Conservation (phyloP, 78 protist genomes). For the Dictyostelium citrinum region DNA sequence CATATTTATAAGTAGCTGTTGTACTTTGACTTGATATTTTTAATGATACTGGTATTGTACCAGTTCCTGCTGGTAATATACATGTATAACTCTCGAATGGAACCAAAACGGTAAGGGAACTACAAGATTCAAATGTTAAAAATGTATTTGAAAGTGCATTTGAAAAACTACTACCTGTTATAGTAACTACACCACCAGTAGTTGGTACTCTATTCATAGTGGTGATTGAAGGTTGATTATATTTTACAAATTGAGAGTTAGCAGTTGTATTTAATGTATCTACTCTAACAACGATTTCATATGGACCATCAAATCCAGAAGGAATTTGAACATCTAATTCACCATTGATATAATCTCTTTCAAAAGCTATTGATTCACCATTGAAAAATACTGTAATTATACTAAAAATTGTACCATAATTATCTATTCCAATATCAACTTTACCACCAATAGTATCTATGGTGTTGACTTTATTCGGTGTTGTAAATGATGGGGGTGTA, state of each 20-base stretch:
- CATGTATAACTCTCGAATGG: background rate
- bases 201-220: background rate
- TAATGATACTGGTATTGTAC: background rate
- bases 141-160: background rate
- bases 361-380: background rate
- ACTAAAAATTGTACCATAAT: slow-evolving; percentile 21
- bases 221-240: background rate
- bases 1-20: background rate
- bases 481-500: background rate
- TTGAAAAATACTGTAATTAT: background rate
- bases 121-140: background rate
- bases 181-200: background rate
- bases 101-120: background rate
- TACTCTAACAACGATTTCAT: background rate
- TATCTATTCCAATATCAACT: background rate
- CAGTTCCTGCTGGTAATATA: background rate
- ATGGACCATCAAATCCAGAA: slow-evolving; percentile 18
- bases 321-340: background rate
- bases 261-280: background rate
- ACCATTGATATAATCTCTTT: slow-evolving; percentile 1
- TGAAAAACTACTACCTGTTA: background rate
- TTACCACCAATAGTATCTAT: background rate
- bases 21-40: background rate
- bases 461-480: background rate
- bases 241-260: slow-evolving; percentile 4